Conservation (phyloP, 495 filamentous ascomycete species). For the Pyrenula massariospora region DNA sequence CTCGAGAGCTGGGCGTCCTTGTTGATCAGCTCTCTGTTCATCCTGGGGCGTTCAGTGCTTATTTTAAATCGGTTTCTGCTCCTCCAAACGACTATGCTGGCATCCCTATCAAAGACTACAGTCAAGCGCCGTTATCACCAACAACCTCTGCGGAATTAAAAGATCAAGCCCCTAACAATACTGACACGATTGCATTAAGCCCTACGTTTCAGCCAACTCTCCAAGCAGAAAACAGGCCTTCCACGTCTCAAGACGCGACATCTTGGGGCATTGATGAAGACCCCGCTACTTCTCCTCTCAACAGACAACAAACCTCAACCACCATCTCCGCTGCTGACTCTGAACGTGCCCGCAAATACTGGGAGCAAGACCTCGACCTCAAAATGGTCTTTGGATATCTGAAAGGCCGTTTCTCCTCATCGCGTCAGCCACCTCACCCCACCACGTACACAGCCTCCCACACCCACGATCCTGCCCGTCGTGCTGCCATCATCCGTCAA, state of each 20-base stretch:
- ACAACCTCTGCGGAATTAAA: constrained; percentile 9
- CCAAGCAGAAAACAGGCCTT: constrained; percentile 17
- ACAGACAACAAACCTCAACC: constrained; percentile 5
- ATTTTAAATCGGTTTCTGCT: constrained; percentile 32
- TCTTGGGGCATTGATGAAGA: constrained; percentile 63
- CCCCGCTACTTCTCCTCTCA: constrained; percentile 10
- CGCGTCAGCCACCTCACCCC: constrained; percentile 8
- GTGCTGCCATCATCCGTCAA: constrained; percentile 71
- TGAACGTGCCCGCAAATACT: constrained; percentile 50
- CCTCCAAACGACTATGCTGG: constrained; percentile 38
- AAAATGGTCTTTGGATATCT: constrained; percentile 83
- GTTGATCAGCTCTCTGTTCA: constrained; percentile 74
- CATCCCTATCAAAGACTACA: constrained; percentile 23
- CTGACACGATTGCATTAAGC: constrained; percentile 13
- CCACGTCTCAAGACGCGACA: constrained; percentile 35
- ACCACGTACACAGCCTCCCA: constrained; percentile 18
- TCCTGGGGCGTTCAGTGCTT: constrained; percentile 71
- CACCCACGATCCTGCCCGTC: constrained; percentile 56
- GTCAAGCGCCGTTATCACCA: not conserved
- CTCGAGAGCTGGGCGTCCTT: constrained; percentile 72
- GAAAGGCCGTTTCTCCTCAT: constrained; percentile 53
- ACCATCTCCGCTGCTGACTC: constrained; percentile 15
- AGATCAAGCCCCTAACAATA: constrained; percentile 10
- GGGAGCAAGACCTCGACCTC: constrained; percentile 79
- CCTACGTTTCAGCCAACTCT: constrained; percentile 34